Evolutionary conservation across 805 yeast species (phyloP).

Genomic region (Candida piceae): DNA sequence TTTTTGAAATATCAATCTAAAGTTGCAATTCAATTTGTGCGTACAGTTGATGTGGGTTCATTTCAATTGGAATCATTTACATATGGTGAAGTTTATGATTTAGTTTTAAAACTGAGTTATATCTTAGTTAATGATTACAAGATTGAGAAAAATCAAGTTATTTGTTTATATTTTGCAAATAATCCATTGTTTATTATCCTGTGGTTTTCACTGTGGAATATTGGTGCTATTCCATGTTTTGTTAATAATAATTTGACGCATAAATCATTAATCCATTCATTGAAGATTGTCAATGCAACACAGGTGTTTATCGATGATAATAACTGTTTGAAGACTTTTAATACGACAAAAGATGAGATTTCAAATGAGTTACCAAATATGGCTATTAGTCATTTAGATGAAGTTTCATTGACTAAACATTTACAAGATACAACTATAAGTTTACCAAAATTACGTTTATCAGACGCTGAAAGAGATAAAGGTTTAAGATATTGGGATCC

Average conservation of each 20-base stretch:
- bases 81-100: slow-evolving; percentile 61
- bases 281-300: slow-evolving; percentile 58
- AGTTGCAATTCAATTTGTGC: slow-evolving; percentile 60
- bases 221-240: slow-evolving; percentile 87
- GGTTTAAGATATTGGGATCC: slow-evolving; percentile 54
- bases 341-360: slow-evolving; percentile 38
- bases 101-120: slow-evolving; percentile 60
- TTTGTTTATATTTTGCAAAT: slow-evolving; percentile 75
- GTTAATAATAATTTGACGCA: slow-evolving; percentile 76
- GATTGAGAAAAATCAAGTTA: slow-evolving; percentile 58
- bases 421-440: slow-evolving; percentile 15
- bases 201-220: slow-evolving; percentile 86
- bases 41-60: slow-evolving; percentile 42
- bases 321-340: slow-evolving; percentile 43
- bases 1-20: slow-evolving; percentile 45
- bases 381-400: slow-evolving; percentile 17
- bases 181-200: slow-evolving; percentile 74
- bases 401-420: slow-evolving; percentile 8
- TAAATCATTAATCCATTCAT: slow-evolving; percentile 72
- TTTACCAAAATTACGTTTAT: slow-evolving; percentile 49
- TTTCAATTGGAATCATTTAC: slow-evolving; percentile 62
- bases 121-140: slow-evolving; percentile 60
- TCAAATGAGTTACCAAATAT: slow-evolving; percentile 28
- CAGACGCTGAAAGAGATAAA: slow-evolving; percentile 53
- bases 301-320: slow-evolving; percentile 74